Evolutionary conservation across 352 stramenopile species (phyloP).

Genomic region (Phytophthora europaea): DNA sequence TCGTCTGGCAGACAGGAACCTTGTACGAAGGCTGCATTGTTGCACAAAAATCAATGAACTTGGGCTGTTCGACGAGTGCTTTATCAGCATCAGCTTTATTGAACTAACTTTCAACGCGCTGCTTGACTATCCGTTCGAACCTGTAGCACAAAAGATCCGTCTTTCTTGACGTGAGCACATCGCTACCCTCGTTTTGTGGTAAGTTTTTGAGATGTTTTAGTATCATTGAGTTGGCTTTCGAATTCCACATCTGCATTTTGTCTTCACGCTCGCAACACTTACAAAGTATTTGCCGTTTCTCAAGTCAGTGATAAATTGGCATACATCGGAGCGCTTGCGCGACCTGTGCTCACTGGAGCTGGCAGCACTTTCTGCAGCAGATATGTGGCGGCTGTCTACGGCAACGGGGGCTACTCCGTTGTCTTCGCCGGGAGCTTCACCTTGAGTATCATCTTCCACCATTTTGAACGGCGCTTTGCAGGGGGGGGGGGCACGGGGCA

Average conservation of each 20-base stretch:
- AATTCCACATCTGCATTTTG: slow-evolving; percentile 12
- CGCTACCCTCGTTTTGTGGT: slow-evolving; percentile 2
- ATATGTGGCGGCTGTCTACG: no score
- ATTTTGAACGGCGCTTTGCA: no score
- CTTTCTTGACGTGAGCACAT: neutral
- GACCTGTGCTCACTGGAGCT: slow-evolving; percentile 1
- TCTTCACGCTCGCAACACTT: neutral
- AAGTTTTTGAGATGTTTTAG: slow-evolving; percentile 3
- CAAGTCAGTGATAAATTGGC: neutral
- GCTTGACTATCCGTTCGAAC: slow-evolving; percentile 6
- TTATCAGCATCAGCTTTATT: slow-evolving; percentile 7
- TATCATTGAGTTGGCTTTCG: slow-evolving; percentile 14
- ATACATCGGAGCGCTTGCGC: slow-evolving; percentile 21
- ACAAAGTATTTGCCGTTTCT: slow-evolving; percentile 3
- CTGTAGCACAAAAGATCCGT: slow-evolving; percentile 15
- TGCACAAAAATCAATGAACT: slow-evolving; percentile 13
- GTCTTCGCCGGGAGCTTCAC: no score
- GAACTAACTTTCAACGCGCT: slow-evolving; percentile 4
- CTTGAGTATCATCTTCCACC: no score
- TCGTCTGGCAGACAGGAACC: slow-evolving; percentile 7
- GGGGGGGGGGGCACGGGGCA: no score
- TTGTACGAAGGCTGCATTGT: slow-evolving; percentile 6
- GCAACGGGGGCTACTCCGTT: no score
- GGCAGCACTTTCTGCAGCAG: neutral
- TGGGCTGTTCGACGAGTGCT: slow-evolving; percentile 9